These are phyloP conservation scores for Ascoidea rubescens DNA, from an alignment of 805 yeast species.

Conservation along the genomic window DNA sequence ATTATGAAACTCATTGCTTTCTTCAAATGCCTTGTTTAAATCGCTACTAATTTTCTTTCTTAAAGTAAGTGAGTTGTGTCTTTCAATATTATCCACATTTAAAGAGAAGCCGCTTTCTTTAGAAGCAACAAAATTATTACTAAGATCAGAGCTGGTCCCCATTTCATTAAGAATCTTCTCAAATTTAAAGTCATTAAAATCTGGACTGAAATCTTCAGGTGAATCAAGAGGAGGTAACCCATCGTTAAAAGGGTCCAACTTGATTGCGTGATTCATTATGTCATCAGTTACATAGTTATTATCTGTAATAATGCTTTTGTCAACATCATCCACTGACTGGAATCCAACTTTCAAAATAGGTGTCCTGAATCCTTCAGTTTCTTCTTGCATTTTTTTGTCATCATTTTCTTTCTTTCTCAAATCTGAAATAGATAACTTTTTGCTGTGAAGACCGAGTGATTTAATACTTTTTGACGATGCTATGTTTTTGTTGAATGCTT, in stretches of 20 bases:
- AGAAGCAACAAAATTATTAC: neutral
- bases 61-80: neutral
- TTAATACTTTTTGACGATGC: slow-evolving; percentile 7
- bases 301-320: neutral
- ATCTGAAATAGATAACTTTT: neutral
- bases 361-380: slow-evolving; percentile 13
- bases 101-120: neutral
- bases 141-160: neutral
- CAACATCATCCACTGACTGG: slow-evolving; percentile 8
- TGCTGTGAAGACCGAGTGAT: slow-evolving; percentile 4
- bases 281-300: neutral
- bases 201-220: slow-evolving; percentile 12
- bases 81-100: neutral
- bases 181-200: slow-evolving; percentile 3
- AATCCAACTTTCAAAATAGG: slow-evolving; percentile 13
- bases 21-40: neutral
- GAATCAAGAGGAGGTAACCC: slow-evolving; percentile 13
- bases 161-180: slow-evolving; percentile 1
- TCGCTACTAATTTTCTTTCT: neutral
- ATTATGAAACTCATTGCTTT: neutral
- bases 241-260: neutral
- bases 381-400: neutral
- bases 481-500: slow-evolving; percentile 5
- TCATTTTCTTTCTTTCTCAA: slow-evolving; percentile 2
- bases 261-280: too few species aligned